A percentile compares a stretch with the other conserved stretches of the same genome.
Evolutionary conservation across 192 early-diverging fungal genomes (phyloP).

Genomic region (Coemansia sp.): DNA sequence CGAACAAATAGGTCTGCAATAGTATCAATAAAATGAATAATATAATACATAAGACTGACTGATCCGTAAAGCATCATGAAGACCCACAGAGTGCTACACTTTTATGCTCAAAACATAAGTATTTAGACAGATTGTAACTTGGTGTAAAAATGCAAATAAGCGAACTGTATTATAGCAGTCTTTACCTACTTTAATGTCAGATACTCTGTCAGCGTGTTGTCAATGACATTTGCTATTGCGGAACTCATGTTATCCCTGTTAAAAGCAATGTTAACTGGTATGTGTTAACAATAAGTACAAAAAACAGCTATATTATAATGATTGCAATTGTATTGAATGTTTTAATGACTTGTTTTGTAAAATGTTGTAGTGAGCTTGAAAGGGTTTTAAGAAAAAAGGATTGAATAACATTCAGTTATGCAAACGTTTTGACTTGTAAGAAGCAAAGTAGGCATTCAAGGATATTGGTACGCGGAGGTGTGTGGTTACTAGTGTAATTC

Average conservation of each 20-base stretch:
- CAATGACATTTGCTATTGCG: slow-evolving; percentile 10
- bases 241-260: slow-evolving; percentile 14
- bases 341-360: too few relatives aligned
- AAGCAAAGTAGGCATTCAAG: not conserved
- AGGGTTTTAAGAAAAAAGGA: not conserved
- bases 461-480: not conserved
- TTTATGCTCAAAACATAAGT: not conserved
- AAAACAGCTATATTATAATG: not conserved
- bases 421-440: not conserved
- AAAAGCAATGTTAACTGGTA: not conserved
- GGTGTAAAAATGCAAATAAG: not conserved
- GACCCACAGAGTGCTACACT: slow-evolving; percentile 38
- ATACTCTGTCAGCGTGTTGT: not conserved
- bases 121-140: not conserved
- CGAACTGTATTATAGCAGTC: not conserved
- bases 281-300: too few relatives aligned
- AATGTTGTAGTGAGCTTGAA: not conserved
- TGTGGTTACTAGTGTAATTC: not conserved
- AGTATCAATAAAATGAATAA: slow-evolving; percentile 20
- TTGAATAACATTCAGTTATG: not conserved
- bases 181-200: slow-evolving; percentile 2
- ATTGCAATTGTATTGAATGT: not conserved
- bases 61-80: slow-evolving; percentile 49
- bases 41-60: slow-evolving; percentile 26
- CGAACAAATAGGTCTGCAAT: slow-evolving; percentile 44